Evolutionary conservation across 1,139 yeast genomes (phyloP).

Genomic region (Yamadazyma spencermartinsiae): DNA sequence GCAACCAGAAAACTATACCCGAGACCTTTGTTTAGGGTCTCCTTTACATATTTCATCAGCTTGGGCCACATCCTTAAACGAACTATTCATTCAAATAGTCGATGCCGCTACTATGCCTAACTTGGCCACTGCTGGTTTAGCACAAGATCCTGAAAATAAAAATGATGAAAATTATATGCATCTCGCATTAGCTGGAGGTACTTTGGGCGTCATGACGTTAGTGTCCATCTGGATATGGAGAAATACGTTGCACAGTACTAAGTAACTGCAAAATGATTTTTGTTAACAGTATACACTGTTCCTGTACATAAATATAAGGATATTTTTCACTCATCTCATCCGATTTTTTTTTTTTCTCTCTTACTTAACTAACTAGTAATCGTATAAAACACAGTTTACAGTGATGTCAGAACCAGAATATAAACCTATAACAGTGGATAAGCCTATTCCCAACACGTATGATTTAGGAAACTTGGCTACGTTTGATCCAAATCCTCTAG

Average conservation of each 20-base stretch:
- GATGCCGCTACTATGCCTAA: conserved; percentile 86
- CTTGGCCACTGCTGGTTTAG: conserved; percentile 77
- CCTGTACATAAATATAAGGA: conserved; percentile 5
- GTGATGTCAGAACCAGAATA: conserved; percentile 36
- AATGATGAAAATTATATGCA: conserved; percentile 48
- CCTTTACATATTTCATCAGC: conserved; percentile 86
- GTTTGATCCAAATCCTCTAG: conserved; percentile 83
- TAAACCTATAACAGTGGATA: conserved; percentile 83
- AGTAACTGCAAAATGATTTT: conserved; percentile 8
- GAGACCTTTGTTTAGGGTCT: conserved; percentile 57
- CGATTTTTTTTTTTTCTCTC: conserved; percentile 6
- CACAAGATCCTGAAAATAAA: conserved; percentile 60
- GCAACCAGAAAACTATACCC: conserved; percentile 87
- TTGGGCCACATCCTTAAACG: conserved; percentile 86
- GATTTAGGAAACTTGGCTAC: conserved; percentile 88
- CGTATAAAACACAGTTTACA: not conserved
- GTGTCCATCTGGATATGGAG: conserved; percentile 64
- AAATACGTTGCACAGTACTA: conserved; percentile 35
- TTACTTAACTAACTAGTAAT: not conserved
- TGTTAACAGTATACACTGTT: too few species aligned
- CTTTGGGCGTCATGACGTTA: conserved; percentile 61
- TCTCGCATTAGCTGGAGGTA: conserved; percentile 61
- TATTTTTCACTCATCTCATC: conserved; percentile 12
- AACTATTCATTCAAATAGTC: conserved; percentile 80
- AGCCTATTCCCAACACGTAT: conserved; percentile 79